These are phyloP conservation scores for Rhamnella rubrinervis DNA, from an alignment of 331 rosid genomes.

Conservation along the genomic window DNA sequence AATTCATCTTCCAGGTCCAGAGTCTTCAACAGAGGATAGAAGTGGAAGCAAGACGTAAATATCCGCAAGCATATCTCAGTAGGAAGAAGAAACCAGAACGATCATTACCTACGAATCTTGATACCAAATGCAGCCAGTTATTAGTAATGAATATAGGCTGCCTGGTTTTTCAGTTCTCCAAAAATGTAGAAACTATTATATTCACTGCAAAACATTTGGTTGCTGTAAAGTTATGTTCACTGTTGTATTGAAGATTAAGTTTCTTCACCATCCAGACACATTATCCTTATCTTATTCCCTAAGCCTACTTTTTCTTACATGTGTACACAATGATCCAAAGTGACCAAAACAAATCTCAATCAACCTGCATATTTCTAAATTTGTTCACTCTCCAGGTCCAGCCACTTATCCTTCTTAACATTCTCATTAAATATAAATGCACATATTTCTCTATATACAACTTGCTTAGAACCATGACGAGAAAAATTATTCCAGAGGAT, in stretches of 20 bases:
- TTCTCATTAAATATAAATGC: background rate
- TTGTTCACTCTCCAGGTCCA: no score
- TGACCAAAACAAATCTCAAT: background rate
- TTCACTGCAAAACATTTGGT: background rate
- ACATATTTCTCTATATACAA: background rate
- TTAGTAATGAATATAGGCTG: constrained; percentile 1
- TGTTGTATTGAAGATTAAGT: background rate
- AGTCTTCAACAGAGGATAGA: background rate
- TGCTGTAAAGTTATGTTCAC: background rate
- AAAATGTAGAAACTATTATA: background rate
- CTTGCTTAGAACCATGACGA: background rate
- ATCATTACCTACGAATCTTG: constrained; percentile 15
- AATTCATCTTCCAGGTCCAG: constrained; percentile 4
- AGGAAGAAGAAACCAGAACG: constrained; percentile 12
- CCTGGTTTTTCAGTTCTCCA: background rate
- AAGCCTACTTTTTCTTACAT: background rate
- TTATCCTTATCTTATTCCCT: background rate
- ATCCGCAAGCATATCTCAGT: constrained; percentile 18
- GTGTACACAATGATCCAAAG: background rate
- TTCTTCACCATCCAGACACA: background rate
- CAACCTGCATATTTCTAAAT: background rate
- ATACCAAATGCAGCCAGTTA: constrained; percentile 14
- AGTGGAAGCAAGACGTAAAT: constrained; percentile 4
- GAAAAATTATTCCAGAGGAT: constrained; percentile 9
- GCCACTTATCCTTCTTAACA: background rate